Evolutionary conservation across 2,329 filamentous ascomycete species (phyloP), one percentile per base, ranked within the genome.

Genomic region (Fusarium sp.): DNA sequence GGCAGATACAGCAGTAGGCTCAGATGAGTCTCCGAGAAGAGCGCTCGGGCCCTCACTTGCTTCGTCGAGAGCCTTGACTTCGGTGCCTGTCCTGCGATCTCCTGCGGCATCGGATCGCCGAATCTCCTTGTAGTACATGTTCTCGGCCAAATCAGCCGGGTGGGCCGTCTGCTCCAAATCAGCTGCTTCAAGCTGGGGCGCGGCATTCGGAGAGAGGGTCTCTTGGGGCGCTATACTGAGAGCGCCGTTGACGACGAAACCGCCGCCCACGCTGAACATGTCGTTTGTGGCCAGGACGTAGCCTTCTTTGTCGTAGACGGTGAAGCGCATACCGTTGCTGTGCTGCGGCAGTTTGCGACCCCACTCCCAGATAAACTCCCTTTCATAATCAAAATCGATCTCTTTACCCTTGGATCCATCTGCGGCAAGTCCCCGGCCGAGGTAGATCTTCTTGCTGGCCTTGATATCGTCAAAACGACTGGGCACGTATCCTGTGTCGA

Each of bases 41-140:
- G 46, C 49, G 15, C 39, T 36, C 1, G 65, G 38, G 9, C 55
- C 71, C 23, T 53, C 46, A 28, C 43, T 47, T 15, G 49, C 63
- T 26, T 54, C 73, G 6, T 77, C 78, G 7, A 77, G 62, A 2
- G 75, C 68, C 58, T 80, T 83, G 17, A 83, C 74, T 68, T 83
- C 82, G 2, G 78, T 73, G 3, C 83, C 83, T 1, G 78, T 82
- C 54, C 76, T 76, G 12, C 83, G 81, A 56, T 82, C 80, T 34
- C 81, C 81, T 0, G 79, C 81, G 3, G 82, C 83, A 63, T 85
- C 81, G 4, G 78, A 75, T 36, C 83, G 77, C 43, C 80, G 72
- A 50, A 83, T 84, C 61, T 83, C 81, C 64, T 85, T 85, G 76
- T 85, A 85, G 64, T 80, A 85, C 76, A 85, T 72, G 63, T 85